A percentile compares a stretch with the other conserved stretches of the same genome.
Evolutionary conservation across 2,329 filamentous ascomycete genomes (phyloP).

Genomic region (Verruconis gallopava): DNA sequence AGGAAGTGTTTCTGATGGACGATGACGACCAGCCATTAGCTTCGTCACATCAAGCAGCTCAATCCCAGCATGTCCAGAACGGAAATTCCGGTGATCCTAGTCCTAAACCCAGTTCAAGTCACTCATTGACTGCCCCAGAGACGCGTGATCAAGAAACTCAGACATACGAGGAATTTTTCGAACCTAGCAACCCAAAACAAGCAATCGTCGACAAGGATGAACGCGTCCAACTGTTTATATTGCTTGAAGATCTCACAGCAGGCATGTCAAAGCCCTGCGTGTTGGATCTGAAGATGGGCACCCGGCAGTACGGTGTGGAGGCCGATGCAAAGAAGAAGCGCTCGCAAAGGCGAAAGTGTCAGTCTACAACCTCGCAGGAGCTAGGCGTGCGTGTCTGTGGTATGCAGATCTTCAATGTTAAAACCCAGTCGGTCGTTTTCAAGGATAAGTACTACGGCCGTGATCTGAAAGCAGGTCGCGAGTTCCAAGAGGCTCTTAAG

Average conservation of each 20-base stretch:
- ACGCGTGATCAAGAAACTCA: background rate
- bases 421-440: slow-evolving; percentile 76
- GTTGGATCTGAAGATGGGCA: slow-evolving; percentile 97
- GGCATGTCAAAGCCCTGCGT: slow-evolving; percentile 96
- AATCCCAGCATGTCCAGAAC: background rate
- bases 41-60: background rate
- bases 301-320: slow-evolving; percentile 88
- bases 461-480: slow-evolving; percentile 68
- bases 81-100: too few relatives aligned
- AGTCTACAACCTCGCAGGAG: slow-evolving; percentile 78
- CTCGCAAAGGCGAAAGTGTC: slow-evolving; percentile 87
- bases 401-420: slow-evolving; percentile 88
- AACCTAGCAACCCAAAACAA: slow-evolving; percentile 30
- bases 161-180: slow-evolving; percentile 5
- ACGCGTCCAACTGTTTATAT: slow-evolving; percentile 80
- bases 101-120: too few relatives aligned
- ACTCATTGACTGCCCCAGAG: background rate
- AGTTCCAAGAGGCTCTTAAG: slow-evolving; percentile 80
- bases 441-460: slow-evolving; percentile 97
- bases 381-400: slow-evolving; percentile 90
- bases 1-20: slow-evolving; percentile 58
- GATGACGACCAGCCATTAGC: slow-evolving; percentile 21
- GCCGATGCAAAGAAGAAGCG: slow-evolving; percentile 83
- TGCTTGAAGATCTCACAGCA: slow-evolving; percentile 87
- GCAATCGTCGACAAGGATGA: slow-evolving; percentile 35